Evolutionary conservation across 2,329 filamentous ascomycete species (phyloP), one percentile per base, ranked within the genome.

Genomic region (Penicillium brasilianum): DNA sequence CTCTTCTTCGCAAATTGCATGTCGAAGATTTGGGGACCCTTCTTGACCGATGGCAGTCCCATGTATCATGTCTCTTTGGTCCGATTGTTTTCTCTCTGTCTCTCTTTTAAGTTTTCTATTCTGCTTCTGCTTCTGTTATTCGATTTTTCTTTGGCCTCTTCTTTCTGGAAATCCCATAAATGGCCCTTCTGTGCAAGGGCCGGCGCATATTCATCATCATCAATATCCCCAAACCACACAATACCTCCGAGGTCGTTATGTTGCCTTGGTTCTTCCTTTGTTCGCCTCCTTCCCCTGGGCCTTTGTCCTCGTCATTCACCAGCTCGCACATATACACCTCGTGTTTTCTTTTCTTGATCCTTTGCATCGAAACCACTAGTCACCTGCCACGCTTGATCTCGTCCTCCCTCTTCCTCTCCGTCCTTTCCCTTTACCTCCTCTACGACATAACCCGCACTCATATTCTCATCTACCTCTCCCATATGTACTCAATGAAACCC

Each of bases 51-150:
- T 62, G 56, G 52, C 53, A 58, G 62, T 63, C 66, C 68, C 62
- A 65, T 70, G 67, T 69, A 70, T 67, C 67, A 70, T 69, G 67
- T 70, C 56, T 70, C 66, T 55, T 70, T 66, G 65, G 62, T 60
- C 63, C 37, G 59, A 25, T 43, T 46, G 37, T 48, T 58, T 55
- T 55, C 41, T 56, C 25, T 25, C 30, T 32, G 16, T 28, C 50
- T 53, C 50, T 53, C 50, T 39, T 30, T 53, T 8, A 10, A 22
- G 11, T 51, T 57, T 55, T 53, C 52, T 52, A n/a, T 60, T 52
- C 46, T 53, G 30, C 49, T 11, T 58, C 44, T 57, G 22, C 52
- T 55, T 50, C 36, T 51, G 41, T 14, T 32, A 30, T 22, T 43
- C 10, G 8, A 30, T 48, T 60, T 22, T 55, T 43, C 16, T 56